Conservation (phyloP, 106 monocot genomes). For the Agapanthus africanus region DNA sequence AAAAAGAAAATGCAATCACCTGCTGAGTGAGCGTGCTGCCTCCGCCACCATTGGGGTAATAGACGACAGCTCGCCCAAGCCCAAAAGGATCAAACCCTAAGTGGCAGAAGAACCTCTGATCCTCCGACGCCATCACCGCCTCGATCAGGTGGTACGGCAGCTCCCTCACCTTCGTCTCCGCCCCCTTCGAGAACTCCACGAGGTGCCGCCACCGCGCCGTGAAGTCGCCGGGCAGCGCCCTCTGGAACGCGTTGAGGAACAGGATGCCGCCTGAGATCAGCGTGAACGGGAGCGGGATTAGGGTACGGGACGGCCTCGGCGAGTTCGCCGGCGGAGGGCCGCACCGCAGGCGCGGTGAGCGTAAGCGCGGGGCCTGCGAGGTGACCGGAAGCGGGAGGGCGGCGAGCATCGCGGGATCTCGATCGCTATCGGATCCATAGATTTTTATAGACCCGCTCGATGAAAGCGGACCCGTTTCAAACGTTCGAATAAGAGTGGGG, state of each 20-base stretch:
- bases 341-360: background rate
- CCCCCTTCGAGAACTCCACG: slow-evolving; percentile 18
- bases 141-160: slow-evolving; percentile 26
- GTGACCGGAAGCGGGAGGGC: background rate
- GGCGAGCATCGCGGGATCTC: background rate
- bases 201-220: slow-evolving; percentile 22
- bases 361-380: background rate
- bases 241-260: slow-evolving; percentile 14
- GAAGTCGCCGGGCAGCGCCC: slow-evolving; percentile 23
- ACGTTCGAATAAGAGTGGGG: background rate
- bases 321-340: background rate
- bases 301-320: background rate
- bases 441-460: background rate
- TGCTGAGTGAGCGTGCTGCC: slow-evolving; percentile 56
- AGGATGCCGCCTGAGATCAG: slow-evolving; percentile 14
- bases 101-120: slow-evolving; percentile 37
- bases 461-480: slow-evolving; percentile 1
- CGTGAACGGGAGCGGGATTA: slow-evolving; percentile 8
- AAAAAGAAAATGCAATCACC: slow-evolving; percentile 5
- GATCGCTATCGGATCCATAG: background rate
- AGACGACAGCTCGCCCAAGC: slow-evolving; percentile 28
- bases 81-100: slow-evolving; percentile 29
- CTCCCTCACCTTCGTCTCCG: slow-evolving; percentile 16
- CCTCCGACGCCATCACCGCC: slow-evolving; percentile 33
- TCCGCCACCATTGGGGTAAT: slow-evolving; percentile 38